Conservation (phyloP, 73 alveolate genomes). For the Blepharisma japonicum region DNA sequence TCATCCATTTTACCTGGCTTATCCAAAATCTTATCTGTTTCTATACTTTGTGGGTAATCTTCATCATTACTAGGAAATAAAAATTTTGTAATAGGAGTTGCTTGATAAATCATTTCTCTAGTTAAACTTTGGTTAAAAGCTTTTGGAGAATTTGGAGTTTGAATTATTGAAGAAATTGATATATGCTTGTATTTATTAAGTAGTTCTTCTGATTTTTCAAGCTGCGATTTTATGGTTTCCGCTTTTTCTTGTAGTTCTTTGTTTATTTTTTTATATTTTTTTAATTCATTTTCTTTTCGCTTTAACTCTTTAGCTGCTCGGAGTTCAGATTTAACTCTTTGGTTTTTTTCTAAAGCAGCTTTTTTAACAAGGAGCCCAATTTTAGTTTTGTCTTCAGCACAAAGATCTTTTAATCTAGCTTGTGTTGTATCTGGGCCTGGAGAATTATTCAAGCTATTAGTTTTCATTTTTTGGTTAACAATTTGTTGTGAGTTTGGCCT, state of each 20-base stretch:
- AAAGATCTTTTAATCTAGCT: constrained; percentile 48
- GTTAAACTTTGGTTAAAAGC: too few species aligned
- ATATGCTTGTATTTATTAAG: not conserved
- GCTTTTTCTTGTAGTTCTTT: not conserved
- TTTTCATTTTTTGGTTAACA: too few species aligned
- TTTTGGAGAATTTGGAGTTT: too few species aligned
- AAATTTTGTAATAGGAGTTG: too few species aligned
- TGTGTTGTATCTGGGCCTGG: too few species aligned
- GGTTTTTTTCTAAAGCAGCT: constrained; percentile 47
- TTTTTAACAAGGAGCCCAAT: constrained; percentile 87
- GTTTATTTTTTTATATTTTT: not conserved
- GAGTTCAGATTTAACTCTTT: constrained; percentile 3
- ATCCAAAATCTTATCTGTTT: too few species aligned
- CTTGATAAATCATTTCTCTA: too few species aligned
- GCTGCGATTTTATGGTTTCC: not conserved
- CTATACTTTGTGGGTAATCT: not conserved
- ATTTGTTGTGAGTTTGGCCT: too few species aligned
- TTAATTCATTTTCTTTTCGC: not conserved
- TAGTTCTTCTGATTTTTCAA: not conserved
- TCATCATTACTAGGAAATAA: too few species aligned
- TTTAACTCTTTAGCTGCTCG: not conserved
- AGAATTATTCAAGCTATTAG: too few species aligned
- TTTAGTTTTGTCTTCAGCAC: constrained; percentile 91
- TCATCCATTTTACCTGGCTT: too few species aligned
- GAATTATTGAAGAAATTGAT: too few species aligned